Evolutionary conservation across 1,139 yeast genomes (phyloP).

Genomic region (Sporopachydermia cereana): DNA sequence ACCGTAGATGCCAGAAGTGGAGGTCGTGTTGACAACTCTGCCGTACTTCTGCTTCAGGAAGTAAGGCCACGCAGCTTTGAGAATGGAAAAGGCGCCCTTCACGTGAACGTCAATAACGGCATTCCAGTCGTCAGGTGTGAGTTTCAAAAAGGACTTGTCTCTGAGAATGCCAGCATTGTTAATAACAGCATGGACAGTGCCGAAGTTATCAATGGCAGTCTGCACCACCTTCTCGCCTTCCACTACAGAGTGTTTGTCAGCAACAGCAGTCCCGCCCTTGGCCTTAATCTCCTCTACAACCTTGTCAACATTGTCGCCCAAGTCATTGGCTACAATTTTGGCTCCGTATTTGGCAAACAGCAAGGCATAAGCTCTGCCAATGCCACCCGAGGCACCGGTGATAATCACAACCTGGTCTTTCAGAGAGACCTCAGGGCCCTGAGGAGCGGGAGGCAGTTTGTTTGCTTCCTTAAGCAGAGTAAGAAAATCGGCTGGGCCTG

Average conservation of each 20-base stretch:
- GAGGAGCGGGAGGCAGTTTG: conserved; percentile 32
- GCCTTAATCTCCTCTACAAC: conserved; percentile 69
- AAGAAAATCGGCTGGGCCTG: conserved; percentile 43
- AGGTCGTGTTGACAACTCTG: conserved; percentile 75
- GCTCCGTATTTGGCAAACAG: conserved; percentile 88
- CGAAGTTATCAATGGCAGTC: conserved; percentile 68
- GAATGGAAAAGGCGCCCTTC: conserved; percentile 67
- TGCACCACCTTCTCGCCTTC: conserved; percentile 69
- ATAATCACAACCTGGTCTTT: conserved; percentile 80
- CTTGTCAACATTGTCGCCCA: conserved; percentile 53
- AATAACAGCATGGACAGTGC: conserved; percentile 73
- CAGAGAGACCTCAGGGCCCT: conserved; percentile 44
- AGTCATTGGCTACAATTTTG: conserved; percentile 88
- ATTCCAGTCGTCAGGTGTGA: conserved; percentile 79
- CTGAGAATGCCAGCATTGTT: conserved; percentile 94
- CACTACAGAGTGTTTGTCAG: conserved; percentile 66
- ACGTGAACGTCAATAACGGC: conserved; percentile 75
- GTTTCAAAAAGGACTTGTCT: conserved; percentile 78
- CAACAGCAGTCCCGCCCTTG: conserved; percentile 77
- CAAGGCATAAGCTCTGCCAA: conserved; percentile 84
- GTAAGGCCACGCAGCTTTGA: conserved; percentile 90
- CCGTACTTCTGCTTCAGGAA: conserved; percentile 72
- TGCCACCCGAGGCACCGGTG: conserved; percentile 94
- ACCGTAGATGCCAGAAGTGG: conserved; percentile 95
- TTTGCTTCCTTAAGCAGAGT: conserved; percentile 22